Evolutionary conservation across 768 basidiomycete species (phyloP), one percentile per base, ranked within the genome.

Genomic region (Boletus rufocinnamomeus): DNA sequence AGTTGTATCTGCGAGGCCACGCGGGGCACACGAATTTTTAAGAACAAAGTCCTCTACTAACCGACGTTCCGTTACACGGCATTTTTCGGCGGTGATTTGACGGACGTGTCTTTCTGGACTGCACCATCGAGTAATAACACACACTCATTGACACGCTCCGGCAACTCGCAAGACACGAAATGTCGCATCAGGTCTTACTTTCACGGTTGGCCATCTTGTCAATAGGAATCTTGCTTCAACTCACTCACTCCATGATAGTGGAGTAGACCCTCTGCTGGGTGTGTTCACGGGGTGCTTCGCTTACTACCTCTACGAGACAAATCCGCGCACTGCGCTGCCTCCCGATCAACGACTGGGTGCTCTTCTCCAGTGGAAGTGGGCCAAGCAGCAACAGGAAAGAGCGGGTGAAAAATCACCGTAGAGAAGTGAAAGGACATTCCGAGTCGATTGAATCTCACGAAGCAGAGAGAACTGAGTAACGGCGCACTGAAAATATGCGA

Each of bases 201-300:
- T 74, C 73, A 54, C 74, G 73, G 73, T 74, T 19, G 19, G 74
- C 48, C 34, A 13, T 41, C 30, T 50, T 14, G n/a, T 40, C 54
- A 9, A 54, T n/a, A 19, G 21, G 16, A 17, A 47, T 17, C 7
- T 50, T 13, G 13, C 9, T n/a, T 28, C 50, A 17, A 21, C 41
- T 46, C 25, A 47, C 62, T 61, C 51, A 66, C 56, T 13, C 14
- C 51, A 44, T 16, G 30, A 40, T 60, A 93, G 91, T 28, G 69
- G 80, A 2, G 64, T 91, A 6, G 92, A 94, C 72, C 85, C 88
- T 6, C 56, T 90, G 17, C 73, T 94, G 41, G 92, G 91, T 8
- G 73, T 92, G 52, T 86, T 91, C 67, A 92, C 91, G 2, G 92
- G 92, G 14, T 70, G 83, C 41, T 72, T 92, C 44, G 92, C 92